Percentiles rank a stretch among this genome's conserved stretches.
Conservation (phyloP, 179 eudicot species). For the Carnegiea gigantea region DNA sequence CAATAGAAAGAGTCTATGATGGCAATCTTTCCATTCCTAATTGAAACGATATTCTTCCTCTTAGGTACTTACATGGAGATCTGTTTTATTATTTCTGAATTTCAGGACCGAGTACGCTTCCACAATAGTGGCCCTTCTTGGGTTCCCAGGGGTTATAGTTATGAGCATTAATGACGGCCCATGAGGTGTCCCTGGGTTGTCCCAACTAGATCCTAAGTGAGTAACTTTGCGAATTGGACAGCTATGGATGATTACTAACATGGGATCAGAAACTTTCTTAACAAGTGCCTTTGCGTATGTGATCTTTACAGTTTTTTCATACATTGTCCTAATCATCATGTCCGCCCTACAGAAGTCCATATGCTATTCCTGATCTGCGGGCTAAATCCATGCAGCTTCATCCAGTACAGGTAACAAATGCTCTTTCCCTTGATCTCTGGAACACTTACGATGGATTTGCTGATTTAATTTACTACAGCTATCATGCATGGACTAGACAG, state of each 20-base stretch:
- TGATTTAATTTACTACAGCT: neutral
- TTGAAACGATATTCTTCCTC: no score
- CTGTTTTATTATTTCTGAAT: no score
- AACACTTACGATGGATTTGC: neutral
- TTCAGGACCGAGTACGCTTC: conserved; percentile 78
- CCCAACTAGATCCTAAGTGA: conserved; percentile 82
- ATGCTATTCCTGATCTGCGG: conserved; percentile 46
- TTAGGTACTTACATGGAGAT: no score
- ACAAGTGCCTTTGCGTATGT: conserved; percentile 8
- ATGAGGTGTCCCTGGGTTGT: conserved; percentile 56
- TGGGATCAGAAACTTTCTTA: neutral
- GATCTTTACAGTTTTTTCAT: conserved; percentile 55
- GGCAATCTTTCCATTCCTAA: no score
- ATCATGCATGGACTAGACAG: neutral
- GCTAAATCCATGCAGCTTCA: conserved; percentile 62
- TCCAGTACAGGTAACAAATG: conserved; percentile 67
- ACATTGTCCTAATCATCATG: conserved; percentile 62
- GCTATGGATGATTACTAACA: neutral
- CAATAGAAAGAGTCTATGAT: no score
- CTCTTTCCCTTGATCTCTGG: neutral
- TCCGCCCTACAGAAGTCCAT: conserved; percentile 53
- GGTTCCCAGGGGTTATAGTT: conserved; percentile 80
- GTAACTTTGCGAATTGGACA: conserved; percentile 24
- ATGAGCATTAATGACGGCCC: conserved; percentile 97
- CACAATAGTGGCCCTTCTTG: conserved; percentile 79